Conservation (phyloP, 208 protist genomes). For the Herpetomonas tarakana region DNA sequence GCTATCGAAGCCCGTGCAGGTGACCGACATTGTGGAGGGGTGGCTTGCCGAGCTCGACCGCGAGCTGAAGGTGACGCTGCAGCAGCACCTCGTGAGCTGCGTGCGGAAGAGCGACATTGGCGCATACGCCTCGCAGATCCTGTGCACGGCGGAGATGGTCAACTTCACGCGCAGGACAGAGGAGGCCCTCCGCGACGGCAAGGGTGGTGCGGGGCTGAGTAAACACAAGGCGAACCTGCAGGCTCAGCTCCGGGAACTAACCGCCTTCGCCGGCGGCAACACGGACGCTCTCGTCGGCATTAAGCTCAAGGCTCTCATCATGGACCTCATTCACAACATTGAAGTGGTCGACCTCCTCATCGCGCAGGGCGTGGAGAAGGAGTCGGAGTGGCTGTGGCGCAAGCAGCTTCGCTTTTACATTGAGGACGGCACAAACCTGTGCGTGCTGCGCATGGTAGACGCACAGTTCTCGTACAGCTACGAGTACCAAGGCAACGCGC, state of each 20-base stretch:
- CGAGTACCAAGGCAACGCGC: constrained; percentile 98
- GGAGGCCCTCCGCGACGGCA: constrained; percentile 78
- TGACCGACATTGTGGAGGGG: constrained; percentile 94
- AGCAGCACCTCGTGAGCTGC: constrained; percentile 75
- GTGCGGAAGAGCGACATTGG: constrained; percentile 86
- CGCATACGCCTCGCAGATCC: constrained; percentile 93
- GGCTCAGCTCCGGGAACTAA: constrained; percentile 76
- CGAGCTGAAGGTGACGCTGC: constrained; percentile 93
- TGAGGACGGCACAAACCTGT: constrained; percentile 43
- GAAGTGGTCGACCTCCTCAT: constrained; percentile 94
- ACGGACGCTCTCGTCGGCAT: constrained; percentile 85
- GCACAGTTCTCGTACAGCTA: constrained; percentile 97
- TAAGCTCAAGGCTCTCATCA: constrained; percentile 96
- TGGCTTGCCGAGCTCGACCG: constrained; percentile 94
- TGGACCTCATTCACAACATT: constrained; percentile 98
- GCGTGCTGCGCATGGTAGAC: constrained; percentile 93
- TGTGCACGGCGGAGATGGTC: constrained; percentile 94
- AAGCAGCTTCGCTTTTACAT: constrained; percentile 98
- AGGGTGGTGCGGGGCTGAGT: constrained; percentile 67
- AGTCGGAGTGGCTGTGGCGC: constrained; percentile 94
- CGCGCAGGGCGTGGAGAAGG: constrained; percentile 64
- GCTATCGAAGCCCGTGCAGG: constrained; percentile 86
- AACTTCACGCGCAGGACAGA: constrained; percentile 92
- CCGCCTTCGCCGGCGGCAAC: constrained; percentile 76
- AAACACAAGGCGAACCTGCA: constrained; percentile 78